Conservation (phyloP, 768 basidiomycete genomes). For the Tylopilus sp. region DNA sequence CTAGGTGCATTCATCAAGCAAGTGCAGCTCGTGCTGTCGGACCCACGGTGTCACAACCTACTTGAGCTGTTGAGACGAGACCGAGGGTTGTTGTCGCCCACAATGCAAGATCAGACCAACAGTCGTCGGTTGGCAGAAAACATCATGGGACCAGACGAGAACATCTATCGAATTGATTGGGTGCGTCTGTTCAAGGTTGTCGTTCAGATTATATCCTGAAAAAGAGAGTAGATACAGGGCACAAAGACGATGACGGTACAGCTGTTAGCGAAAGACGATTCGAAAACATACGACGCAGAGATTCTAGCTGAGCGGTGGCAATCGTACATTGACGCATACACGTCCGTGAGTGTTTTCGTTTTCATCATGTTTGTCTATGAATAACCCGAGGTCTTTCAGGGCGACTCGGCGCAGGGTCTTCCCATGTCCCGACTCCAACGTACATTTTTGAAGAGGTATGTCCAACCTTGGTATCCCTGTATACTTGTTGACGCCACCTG, state of each 20-base stretch:
- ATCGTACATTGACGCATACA: constrained; percentile 72
- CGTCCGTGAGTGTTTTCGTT: constrained; percentile 44
- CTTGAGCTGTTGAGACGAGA: constrained; percentile 70
- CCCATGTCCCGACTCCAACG: constrained; percentile 41
- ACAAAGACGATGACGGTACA: constrained; percentile 69
- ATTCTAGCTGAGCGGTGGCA: constrained; percentile 78
- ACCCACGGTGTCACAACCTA: constrained; percentile 68
- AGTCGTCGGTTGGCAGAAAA: constrained; percentile 66
- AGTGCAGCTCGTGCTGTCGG: constrained; percentile 70
- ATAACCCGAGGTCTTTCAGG: constrained; percentile 35
- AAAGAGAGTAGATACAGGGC: constrained; percentile 51
- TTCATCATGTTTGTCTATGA: background rate
- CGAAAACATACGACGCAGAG: constrained; percentile 71
- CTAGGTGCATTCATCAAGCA: constrained; percentile 88
- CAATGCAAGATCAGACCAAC: constrained; percentile 69
- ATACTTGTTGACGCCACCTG: background rate
- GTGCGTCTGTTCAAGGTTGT: constrained; percentile 35
- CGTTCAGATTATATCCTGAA: background rate
- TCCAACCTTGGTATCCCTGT: background rate
- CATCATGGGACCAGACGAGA: constrained; percentile 71
- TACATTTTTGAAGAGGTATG: constrained; percentile 69
- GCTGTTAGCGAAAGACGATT: constrained; percentile 76
- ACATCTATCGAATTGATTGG: constrained; percentile 80
- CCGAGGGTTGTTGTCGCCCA: constrained; percentile 52
- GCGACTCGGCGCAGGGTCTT: constrained; percentile 54